Evolutionary conservation across 257 asterid genomes (phyloP).

Genomic region (Penstemon barbatus): DNA sequence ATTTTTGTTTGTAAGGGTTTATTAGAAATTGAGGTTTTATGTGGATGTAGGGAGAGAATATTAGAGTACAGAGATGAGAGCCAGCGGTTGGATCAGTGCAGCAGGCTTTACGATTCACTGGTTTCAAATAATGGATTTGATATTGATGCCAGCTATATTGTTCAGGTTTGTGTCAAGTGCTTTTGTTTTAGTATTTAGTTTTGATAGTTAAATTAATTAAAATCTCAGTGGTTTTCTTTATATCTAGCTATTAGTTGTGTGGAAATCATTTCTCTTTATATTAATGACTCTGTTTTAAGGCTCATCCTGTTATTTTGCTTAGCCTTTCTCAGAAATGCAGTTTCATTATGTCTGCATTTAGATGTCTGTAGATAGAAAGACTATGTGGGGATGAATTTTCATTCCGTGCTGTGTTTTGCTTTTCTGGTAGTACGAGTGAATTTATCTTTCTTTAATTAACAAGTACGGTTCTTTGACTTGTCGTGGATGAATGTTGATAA

Average conservation of each 20-base stretch:
- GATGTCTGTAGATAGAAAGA: background rate
- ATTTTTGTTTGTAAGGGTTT: background rate
- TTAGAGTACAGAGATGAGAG: constrained; percentile 91
- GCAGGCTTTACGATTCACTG: constrained; percentile 86
- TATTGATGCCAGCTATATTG: constrained; percentile 77
- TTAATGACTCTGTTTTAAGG: background rate
- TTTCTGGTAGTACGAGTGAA: constrained; percentile 3
- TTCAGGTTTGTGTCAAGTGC: constrained; percentile 52
- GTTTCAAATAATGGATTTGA: constrained; percentile 79
- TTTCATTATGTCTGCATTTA: constrained; percentile 15
- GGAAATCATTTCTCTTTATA: constrained; percentile 3
- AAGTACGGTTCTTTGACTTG: constrained; percentile 8
- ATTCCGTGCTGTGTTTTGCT: constrained; percentile 1
- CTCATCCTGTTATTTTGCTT: background rate
- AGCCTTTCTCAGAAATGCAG: constrained; percentile 16
- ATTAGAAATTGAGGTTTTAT: constrained; percentile 21
- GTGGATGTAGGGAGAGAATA: constrained; percentile 68
- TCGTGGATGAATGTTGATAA: background rate
- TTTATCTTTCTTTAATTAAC: constrained; percentile 2
- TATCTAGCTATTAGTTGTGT: background rate
- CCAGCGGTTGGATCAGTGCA: constrained; percentile 83
- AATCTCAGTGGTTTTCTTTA: constrained; percentile 10
- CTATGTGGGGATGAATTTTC: background rate
- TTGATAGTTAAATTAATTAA: background rate
- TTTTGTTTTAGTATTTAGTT: background rate